Percentiles rank a stretch among this genome's conserved stretches.
Evolutionary conservation across 345 rosid species (phyloP).

Genomic region (Chamaenerion angustifolium): DNA sequence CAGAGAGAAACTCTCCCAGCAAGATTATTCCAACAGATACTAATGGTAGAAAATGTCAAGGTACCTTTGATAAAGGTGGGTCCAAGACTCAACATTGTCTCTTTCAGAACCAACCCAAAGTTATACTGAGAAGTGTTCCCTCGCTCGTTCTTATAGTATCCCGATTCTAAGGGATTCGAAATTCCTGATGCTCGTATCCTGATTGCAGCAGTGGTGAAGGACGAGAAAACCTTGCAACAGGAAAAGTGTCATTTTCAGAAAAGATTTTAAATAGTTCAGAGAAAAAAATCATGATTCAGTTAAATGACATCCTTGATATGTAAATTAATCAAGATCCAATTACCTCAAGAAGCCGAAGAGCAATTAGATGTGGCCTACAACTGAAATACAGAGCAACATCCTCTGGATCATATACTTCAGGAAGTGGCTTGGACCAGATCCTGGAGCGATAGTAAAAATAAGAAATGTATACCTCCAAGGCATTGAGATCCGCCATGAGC

Average conservation of each 20-base stretch:
- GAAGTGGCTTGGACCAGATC: constrained; percentile 85
- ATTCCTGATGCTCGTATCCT: constrained; percentile 42
- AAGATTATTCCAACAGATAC: no score
- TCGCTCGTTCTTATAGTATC: constrained; percentile 19
- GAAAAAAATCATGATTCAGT: neutral
- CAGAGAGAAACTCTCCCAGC: neutral
- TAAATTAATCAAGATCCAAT: neutral
- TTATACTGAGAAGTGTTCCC: constrained; percentile 36
- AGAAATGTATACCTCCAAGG: constrained; percentile 61
- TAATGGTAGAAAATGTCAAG: neutral
- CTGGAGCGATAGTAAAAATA: constrained; percentile 51
- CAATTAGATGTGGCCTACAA: constrained; percentile 82
- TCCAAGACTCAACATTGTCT: constrained; percentile 72
- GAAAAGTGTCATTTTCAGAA: neutral
- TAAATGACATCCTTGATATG: neutral
- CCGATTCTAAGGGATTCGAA: constrained; percentile 16
- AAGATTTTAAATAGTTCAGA: neutral
- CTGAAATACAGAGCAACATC: constrained; percentile 65
- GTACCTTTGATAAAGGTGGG: constrained; percentile 96
- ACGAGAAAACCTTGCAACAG: constrained; percentile 25
- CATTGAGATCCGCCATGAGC: constrained; percentile 83
- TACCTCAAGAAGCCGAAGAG: constrained; percentile 86
- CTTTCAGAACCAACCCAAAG: constrained; percentile 73
- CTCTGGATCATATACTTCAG: constrained; percentile 66
- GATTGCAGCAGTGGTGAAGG: constrained; percentile 58